Evolutionary conservation across 1,139 yeast species (phyloP), one percentile per base, ranked within the genome.

Genomic region (Pichia sp.): DNA sequence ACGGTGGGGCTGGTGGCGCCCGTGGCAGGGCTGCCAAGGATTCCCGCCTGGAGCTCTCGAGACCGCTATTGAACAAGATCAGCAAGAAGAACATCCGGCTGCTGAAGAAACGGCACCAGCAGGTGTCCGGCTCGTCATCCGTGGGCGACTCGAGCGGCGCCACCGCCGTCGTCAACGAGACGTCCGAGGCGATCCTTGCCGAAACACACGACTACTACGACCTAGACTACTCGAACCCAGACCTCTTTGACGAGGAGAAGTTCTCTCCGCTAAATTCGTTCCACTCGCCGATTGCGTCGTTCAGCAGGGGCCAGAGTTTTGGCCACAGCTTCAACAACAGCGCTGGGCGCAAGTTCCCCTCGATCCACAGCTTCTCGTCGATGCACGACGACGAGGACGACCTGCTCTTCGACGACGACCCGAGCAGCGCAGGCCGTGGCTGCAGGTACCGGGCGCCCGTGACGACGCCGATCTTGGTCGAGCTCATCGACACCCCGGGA

Each of bases 401-500:
- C 24, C 24, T 20, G 24, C 24, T 20, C 3, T 20, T 20, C 24
- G 24, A 49, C 24, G 36, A 20, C 17, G 43, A 48, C 8, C 20
- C n/a, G 40, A 10, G 40, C 7, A 16, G 40, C 24, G 24, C 24
- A 14, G 40, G 40, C 40, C 14, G 3, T 20, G 43, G 16, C 10
- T 24, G 24, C 10, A n/a, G 31, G 7, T 70, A 75, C 55, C 55
- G 62, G 1, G 73, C 75, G 1, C 86, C 87, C 0, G 67, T 69
- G 3, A 71, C 80, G 12, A 73, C 86, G 0, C 88, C 91, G 0
- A 78, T 85, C 8, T 67, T 83, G 40, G 73, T 85, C 5, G 95
- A 87, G 63, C 71, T 86, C 44, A 80, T 86, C 2, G 95, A 87
- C 63, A 84, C 92, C 0, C 90, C 91, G 0, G 81, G 85, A 2